Percentiles rank a stretch among this genome's conserved stretches.
Evolutionary conservation across 78 protist species (phyloP).

Genomic region (Pelomyxa schiedti): DNA sequence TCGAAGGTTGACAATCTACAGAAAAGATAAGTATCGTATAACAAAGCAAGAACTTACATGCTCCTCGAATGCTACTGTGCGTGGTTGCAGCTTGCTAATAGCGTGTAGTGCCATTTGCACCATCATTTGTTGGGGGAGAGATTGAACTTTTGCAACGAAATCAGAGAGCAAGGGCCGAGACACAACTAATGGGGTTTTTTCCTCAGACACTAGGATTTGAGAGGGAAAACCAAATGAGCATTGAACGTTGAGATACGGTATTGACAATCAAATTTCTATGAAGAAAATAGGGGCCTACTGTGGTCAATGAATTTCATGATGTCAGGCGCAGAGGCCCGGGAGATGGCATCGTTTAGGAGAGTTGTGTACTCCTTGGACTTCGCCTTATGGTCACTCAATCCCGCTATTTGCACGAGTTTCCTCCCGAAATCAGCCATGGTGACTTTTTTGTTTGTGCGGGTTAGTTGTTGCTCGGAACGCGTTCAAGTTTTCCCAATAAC

Average conservation of each 20-base stretch:
- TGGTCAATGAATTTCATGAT: neutral
- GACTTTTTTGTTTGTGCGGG: no score
- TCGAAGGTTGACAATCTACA: conserved; percentile 56
- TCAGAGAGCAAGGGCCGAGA: conserved; percentile 42
- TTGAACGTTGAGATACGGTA: no score
- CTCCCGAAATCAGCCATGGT: no score
- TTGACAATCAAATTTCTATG: no score
- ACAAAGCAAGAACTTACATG: conserved; percentile 19
- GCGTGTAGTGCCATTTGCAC: neutral
- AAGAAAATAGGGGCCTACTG: no score
- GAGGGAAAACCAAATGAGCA: no score
- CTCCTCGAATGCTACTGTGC: neutral
- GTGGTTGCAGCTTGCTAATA: neutral
- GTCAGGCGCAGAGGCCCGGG: neutral
- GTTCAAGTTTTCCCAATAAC: no score
- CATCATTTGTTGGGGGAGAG: neutral
- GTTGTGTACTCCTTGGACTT: neutral
- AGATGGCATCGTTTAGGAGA: neutral
- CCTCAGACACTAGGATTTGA: conserved; percentile 57
- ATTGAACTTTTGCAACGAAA: conserved; percentile 11
- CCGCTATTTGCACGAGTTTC: neutral
- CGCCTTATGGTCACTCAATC: neutral
- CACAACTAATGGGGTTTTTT: conserved; percentile 46
- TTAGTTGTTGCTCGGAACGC: no score
- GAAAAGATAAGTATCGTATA: conserved; percentile 46